Base-by-base conservation (phyloP, 345 rosid species). In the Ceriops decandra region DNA sequence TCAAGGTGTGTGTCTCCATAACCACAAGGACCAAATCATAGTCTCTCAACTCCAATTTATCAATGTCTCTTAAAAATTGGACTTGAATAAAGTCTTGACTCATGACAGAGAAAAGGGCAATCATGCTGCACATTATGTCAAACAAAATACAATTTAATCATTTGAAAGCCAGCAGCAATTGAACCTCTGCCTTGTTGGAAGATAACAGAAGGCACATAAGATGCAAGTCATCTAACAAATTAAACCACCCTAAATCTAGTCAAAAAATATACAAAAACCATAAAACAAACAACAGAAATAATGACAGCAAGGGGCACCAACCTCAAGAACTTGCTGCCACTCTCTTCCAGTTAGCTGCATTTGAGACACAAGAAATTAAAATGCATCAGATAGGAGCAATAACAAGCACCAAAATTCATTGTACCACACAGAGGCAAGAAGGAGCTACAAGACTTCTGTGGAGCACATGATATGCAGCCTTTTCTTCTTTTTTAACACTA, bases 241-340 rank as follows among this genome's bases (percentile, higher is more conserved):
- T n/a, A 22, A 36, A 52, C 57, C 58, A 69, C 31, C 38, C 61
- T 16, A 15, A 46, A n/a, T 9, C 71, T 49, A 58, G 28, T 67
- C 49, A 22, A 57, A 52, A 11, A 54, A 46, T 24, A 21, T 80
- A 42, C 38, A 42, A 16, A 67, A 52, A 16, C n/a, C 30, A 7
- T 3, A 35, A 9, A 63, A 30, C 47, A 16, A 59, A 66, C 22
- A 54, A 58, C 11, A 56, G 2, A 69, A 51, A 68, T 21, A 24
- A 63, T 28, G 10, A 57, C 31, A 36, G 19, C 31, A 64, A 20
- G 66, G n/a, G 53, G 32, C 60, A 78, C 83, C 66, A 74, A 89
- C 95, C 95, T 89, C 95, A 11, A 89, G 91, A 87, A 89, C 82
- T 76, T 81, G 91, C 46, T 81, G 78, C 95, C 95, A 89, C 60